Evolutionary conservation across 2,329 filamentous ascomycete species (phyloP).

Genomic region (Knoxdaviesia proteae): DNA sequence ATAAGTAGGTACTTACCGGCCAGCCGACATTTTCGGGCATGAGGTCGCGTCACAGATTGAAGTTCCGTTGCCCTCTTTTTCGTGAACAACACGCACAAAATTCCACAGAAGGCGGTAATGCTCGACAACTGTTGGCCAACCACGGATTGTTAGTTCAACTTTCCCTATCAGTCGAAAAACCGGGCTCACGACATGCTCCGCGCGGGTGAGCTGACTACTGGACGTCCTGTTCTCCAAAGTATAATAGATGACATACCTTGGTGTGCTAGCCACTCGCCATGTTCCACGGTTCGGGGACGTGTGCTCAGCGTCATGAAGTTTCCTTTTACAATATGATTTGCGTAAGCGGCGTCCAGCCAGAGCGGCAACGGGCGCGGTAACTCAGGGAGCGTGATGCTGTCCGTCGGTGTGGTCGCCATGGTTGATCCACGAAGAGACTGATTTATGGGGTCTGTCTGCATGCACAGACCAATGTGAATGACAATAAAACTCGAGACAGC

Average conservation of each 20-base stretch:
- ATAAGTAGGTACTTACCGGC: constrained; percentile 35
- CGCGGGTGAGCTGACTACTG: too few species aligned
- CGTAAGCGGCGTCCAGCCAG: constrained; percentile 46
- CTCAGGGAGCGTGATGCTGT: too few species aligned
- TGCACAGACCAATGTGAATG: too few species aligned
- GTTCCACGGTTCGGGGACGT: constrained; percentile 63
- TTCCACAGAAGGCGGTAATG: constrained; percentile 64
- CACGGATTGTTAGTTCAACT: not conserved
- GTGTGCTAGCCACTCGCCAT: constrained; percentile 74
- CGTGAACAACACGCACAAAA: constrained; percentile 61
- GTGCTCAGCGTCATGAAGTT: constrained; percentile 81
- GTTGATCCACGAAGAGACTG: too few species aligned
- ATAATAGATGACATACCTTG: constrained; percentile 35
- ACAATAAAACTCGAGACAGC: too few species aligned
- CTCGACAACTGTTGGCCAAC: constrained; percentile 42
- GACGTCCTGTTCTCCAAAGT: too few species aligned
- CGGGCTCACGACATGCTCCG: too few species aligned
- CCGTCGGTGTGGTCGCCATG: too few species aligned
- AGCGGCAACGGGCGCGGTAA: constrained; percentile 24
- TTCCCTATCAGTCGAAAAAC: too few species aligned
- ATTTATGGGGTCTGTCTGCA: too few species aligned
- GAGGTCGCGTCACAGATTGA: constrained; percentile 57
- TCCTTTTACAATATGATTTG: constrained; percentile 65
- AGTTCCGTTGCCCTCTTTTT: constrained; percentile 46
- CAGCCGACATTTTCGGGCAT: constrained; percentile 73